Conservation (phyloP, 306 rosid species). For the Fragaria iinumae region DNA sequence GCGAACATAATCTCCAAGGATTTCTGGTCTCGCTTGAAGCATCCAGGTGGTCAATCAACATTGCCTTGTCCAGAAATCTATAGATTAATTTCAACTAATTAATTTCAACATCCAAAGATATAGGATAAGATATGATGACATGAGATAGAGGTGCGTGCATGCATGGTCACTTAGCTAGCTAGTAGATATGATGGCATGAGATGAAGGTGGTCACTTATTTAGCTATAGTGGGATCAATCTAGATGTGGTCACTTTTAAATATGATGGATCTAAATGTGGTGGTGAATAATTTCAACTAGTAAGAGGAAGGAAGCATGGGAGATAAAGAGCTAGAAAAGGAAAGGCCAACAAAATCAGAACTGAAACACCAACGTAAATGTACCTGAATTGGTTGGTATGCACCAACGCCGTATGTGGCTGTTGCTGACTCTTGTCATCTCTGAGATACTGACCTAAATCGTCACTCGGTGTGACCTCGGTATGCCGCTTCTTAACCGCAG, state of each 20-base stretch:
- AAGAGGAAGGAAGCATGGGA: neutral
- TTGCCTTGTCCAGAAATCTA: slow-evolving; percentile 66
- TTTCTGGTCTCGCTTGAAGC: slow-evolving; percentile 41
- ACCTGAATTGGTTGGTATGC: slow-evolving; percentile 50
- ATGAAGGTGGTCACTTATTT: neutral
- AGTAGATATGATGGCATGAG: neutral
- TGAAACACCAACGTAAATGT: neutral
- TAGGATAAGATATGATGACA: neutral
- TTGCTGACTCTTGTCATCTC: slow-evolving; percentile 5
- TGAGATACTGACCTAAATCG: neutral
- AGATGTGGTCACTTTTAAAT: neutral
- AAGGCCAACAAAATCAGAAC: neutral
- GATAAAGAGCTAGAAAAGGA: neutral
- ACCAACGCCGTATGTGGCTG: slow-evolving; percentile 5
- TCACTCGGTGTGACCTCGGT: neutral
- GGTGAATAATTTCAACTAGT: neutral
- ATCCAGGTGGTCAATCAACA: slow-evolving; percentile 48
- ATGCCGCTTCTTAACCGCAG: slow-evolving; percentile 30
- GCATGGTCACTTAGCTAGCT: too few species aligned
- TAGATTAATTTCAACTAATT: neutral
- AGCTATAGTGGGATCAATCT: neutral
- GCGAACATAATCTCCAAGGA: slow-evolving; percentile 72
- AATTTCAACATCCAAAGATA: neutral
- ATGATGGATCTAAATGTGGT: neutral
- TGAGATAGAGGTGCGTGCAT: too few species aligned